These are phyloP conservation scores for Helianthus tuberosus DNA, from an alignment of 129 eudicot species.

Conservation along the genomic window DNA sequence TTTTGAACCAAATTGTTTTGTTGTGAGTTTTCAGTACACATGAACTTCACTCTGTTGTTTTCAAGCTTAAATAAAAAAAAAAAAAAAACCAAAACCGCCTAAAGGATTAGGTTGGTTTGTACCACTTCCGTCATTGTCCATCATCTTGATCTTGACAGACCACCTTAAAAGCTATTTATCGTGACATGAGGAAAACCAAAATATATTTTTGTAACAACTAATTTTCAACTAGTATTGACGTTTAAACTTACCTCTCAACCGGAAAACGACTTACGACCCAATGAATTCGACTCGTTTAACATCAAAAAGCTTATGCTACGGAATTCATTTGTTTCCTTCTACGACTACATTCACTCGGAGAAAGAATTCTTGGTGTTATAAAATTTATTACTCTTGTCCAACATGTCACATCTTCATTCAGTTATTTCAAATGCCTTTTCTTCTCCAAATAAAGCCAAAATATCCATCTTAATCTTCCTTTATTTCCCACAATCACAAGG, in stretches of 20 bases:
- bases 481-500: background rate
- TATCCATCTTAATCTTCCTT: background rate
- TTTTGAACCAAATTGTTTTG: background rate
- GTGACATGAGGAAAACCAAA: background rate
- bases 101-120: background rate
- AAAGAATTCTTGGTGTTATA: background rate
- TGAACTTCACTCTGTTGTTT: background rate
- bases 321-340: slow-evolving; percentile 16
- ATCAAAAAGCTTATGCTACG: background rate
- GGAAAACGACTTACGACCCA: background rate
- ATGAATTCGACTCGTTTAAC: background rate
- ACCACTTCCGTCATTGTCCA: background rate
- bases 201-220: background rate
- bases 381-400: background rate
- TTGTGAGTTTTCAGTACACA: background rate
- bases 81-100: background rate
- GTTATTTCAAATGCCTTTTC: background rate
- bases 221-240: slow-evolving; percentile 1
- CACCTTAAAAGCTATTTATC: background rate
- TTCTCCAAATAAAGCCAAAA: background rate
- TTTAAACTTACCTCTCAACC: background rate
- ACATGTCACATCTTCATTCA: slow-evolving; percentile 14
- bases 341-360: slow-evolving; percentile 18
- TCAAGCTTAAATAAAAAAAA: background rate
- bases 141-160: slow-evolving; percentile 9